These are phyloP conservation scores for Fusarium sp. DNA, from an alignment of 2,329 filamentous ascomycete species.

Conservation along the genomic window DNA sequence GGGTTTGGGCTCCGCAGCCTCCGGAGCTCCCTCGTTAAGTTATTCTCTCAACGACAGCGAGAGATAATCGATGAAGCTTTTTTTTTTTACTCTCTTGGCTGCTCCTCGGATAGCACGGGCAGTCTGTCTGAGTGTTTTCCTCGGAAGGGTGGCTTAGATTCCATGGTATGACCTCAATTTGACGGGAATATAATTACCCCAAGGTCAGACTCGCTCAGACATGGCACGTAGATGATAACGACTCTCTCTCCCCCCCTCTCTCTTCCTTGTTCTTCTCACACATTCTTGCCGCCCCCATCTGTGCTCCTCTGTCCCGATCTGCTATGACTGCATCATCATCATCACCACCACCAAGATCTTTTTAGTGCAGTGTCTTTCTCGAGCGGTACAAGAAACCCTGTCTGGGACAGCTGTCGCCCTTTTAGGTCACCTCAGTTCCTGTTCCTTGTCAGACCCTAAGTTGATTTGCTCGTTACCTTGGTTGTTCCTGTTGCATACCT, in stretches of 20 bases:
- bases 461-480: background rate
- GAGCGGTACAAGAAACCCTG: conserved; percentile 30
- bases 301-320: conserved; percentile 1
- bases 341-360: background rate
- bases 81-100: background rate
- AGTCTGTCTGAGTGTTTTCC: background rate
- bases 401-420: conserved; percentile 6
- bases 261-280: background rate
- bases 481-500: conserved; percentile 4
- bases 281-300: background rate
- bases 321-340: conserved; percentile 20
- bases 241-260: background rate
- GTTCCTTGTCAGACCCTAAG: conserved; percentile 7
- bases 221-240: conserved; percentile 10
- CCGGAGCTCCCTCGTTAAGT: background rate
- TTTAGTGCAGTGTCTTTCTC: background rate
- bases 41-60: background rate
- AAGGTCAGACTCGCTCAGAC: background rate
- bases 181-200: conserved; percentile 20
- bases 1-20: conserved; percentile 21
- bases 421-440: conserved; percentile 15
- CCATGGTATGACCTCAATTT: conserved; percentile 13
- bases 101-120: conserved; percentile 18
- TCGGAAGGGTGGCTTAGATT: conserved; percentile 6
- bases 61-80: background rate